Percentiles rank a stretch among this genome's conserved stretches.
Evolutionary conservation across 495 filamentous ascomycete species (phyloP).

Genomic region (Aspergillus carlsbadensis): DNA sequence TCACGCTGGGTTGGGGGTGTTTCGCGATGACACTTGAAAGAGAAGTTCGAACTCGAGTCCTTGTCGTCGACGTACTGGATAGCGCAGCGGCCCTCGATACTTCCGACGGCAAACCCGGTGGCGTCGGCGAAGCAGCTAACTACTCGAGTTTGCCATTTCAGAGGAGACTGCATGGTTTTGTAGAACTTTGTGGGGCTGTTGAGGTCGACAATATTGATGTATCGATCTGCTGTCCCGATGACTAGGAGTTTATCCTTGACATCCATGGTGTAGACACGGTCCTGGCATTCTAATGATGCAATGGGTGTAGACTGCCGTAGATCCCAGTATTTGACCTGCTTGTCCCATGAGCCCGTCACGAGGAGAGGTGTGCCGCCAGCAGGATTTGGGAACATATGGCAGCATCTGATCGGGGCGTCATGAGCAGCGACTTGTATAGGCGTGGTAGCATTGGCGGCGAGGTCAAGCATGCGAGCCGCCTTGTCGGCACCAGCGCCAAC

Average conservation of each 20-base stretch:
- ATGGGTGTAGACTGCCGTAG: conserved; percentile 64
- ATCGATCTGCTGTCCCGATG: conserved; percentile 80
- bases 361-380: conserved; percentile 61
- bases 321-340: conserved; percentile 96
- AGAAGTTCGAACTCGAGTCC: conserved; percentile 78
- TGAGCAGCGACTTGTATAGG: conserved; percentile 70
- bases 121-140: conserved; percentile 84
- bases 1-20: conserved; percentile 60
- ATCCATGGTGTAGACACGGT: conserved; percentile 87
- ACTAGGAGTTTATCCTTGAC: conserved; percentile 75
- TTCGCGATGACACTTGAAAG: conserved; percentile 91
- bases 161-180: conserved; percentile 78
- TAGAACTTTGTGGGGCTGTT: conserved; percentile 74
- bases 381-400: conserved; percentile 66
- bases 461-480: conserved; percentile 74
- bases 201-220: conserved; percentile 84
- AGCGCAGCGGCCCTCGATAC: conserved; percentile 85
- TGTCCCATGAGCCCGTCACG: conserved; percentile 93
- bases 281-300: conserved; percentile 64
- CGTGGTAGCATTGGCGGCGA: conserved; percentile 53
- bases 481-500: conserved; percentile 85
- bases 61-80: conserved; percentile 90
- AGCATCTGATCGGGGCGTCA: conserved; percentile 74
- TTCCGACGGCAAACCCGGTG: conserved; percentile 79
- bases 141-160: conserved; percentile 86